Base-by-base conservation (phyloP, 78 protist species). In the Dictyostelium capitatum region DNA sequence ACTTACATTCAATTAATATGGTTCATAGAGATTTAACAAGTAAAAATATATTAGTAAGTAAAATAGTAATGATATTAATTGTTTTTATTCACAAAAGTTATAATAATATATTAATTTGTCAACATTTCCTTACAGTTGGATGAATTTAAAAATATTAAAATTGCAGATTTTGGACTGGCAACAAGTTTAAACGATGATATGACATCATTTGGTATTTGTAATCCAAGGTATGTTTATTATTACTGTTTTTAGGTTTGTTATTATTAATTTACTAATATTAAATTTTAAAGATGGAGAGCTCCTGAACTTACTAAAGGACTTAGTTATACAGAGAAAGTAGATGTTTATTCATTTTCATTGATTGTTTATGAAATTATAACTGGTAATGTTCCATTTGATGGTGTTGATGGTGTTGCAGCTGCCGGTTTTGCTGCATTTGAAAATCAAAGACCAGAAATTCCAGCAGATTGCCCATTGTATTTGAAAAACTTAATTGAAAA, bases 111-210 rank as follows among this genome's bases (percentile, higher is more conserved):
- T n/a, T n/a, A n/a, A n/a, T n/a, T n/a, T n/a, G n/a, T n/a, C n/a
- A n/a, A n/a, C n/a, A n/a, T n/a, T n/a, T n/a, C n/a, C n/a, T n/a
- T 17, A 43, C 46, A 74, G 79, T 50, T 82, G 64, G 89, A 82
- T 50, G 79, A 69, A 46, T 82, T 69, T 73, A 70, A 69, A 50
- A 82, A 82, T 53, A 67, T 82, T 12, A 82, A 82, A 50, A 82
- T 82, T 19, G 73, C 89, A 47, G 89, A 82, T 32, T 82, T 82
- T 67, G 89, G 89, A 23, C 23, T 82, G 1, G 75, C 89, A 15
- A 82, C 54, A 6, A 51, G 30, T 4, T 30, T 82, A 9, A 73
- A 72, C 8, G 89, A 82, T 23, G 89, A 82, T 6, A 82, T 82
- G 89, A 82, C 89, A 25, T 47, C 69, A 23, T 59, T 65, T 12